Evolutionary conservation across 306 rosid species (phyloP).

Genomic region (Hippophae gyantsensis): DNA sequence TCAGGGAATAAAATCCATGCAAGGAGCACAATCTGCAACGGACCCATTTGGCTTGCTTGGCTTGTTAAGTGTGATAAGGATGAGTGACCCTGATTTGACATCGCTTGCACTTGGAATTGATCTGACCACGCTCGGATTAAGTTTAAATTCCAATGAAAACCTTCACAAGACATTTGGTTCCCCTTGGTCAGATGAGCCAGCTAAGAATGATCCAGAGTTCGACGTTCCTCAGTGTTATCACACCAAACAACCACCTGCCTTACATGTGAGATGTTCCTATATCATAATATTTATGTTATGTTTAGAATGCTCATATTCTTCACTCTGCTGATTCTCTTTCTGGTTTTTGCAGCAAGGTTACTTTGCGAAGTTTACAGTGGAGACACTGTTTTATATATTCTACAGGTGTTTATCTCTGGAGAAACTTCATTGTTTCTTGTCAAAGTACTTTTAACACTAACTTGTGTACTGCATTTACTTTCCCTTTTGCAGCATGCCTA

Average conservation of each 20-base stretch:
- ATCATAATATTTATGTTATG: background rate
- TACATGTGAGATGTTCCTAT: slow-evolving; percentile 46
- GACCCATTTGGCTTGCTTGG: slow-evolving; percentile 95
- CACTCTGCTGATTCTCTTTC: slow-evolving; percentile 14
- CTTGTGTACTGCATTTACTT: background rate
- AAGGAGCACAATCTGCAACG: slow-evolving; percentile 58
- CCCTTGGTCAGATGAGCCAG: slow-evolving; percentile 97
- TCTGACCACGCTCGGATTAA: slow-evolving; percentile 81
- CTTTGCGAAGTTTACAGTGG: slow-evolving; percentile 62
- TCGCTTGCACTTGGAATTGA: slow-evolving; percentile 96
- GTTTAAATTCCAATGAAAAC: slow-evolving; percentile 87
- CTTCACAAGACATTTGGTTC: slow-evolving; percentile 95
- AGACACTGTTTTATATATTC: slow-evolving; percentile 81
- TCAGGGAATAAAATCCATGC: slow-evolving; percentile 69
- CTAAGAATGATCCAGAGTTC: slow-evolving; percentile 92
- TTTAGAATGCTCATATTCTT: slow-evolving; percentile 1
- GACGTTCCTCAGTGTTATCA: slow-evolving; percentile 73
- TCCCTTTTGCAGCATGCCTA: slow-evolving; percentile 74
- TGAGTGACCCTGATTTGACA: slow-evolving; percentile 83
- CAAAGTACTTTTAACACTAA: slow-evolving; percentile 2
- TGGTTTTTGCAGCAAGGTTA: slow-evolving; percentile 58
- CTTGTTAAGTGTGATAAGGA: slow-evolving; percentile 78
- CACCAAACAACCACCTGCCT: slow-evolving; percentile 62
- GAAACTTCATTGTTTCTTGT: background rate
- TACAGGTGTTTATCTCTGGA: slow-evolving; percentile 56